A percentile compares a stretch with the other conserved stretches of the same genome.
Conservation (phyloP, 345 rosid genomes). For the Mangifera indica region DNA sequence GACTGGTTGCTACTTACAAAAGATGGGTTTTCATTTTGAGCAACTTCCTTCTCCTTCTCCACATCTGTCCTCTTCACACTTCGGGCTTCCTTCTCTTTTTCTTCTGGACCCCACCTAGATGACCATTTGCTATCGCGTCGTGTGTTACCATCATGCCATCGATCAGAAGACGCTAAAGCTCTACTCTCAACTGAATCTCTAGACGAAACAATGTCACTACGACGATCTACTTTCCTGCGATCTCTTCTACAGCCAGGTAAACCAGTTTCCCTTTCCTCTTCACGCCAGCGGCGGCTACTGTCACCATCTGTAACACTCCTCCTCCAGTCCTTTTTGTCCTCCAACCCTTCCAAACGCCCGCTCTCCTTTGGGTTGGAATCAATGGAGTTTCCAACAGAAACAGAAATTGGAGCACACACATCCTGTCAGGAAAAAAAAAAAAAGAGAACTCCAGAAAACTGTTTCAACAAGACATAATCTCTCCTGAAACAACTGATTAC, state of each 20-base stretch:
- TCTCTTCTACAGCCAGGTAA: constrained; percentile 61
- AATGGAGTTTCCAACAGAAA: constrained; percentile 36
- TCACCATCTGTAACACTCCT: constrained; percentile 48
- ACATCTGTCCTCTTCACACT: constrained; percentile 48
- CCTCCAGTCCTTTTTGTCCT: constrained; percentile 71
- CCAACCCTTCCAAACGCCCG: constrained; percentile 67
- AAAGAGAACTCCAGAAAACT: background rate
- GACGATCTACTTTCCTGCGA: constrained; percentile 60
- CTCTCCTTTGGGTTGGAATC: constrained; percentile 58
- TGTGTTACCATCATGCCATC: constrained; percentile 53
- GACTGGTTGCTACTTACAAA: constrained; percentile 35
- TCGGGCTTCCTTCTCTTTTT: constrained; percentile 60
- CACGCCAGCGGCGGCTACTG: constrained; percentile 65
- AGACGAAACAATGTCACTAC: constrained; percentile 37
- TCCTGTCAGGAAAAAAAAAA: constrained; percentile 40
- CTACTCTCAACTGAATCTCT: constrained; percentile 50
- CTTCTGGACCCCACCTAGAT: constrained; percentile 83
- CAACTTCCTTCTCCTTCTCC: constrained; percentile 51
- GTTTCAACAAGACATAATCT: background rate
- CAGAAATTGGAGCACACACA: constrained; percentile 37
- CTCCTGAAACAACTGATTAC: background rate
- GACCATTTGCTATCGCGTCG: constrained; percentile 76
- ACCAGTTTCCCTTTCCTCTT: constrained; percentile 80
- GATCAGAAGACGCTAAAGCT: constrained; percentile 45
- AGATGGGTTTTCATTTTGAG: constrained; percentile 39